These are phyloP conservation scores for Talaromyces sp. DNA, from an alignment of 2,329 filamentous ascomycete species.

Conservation along the genomic window DNA sequence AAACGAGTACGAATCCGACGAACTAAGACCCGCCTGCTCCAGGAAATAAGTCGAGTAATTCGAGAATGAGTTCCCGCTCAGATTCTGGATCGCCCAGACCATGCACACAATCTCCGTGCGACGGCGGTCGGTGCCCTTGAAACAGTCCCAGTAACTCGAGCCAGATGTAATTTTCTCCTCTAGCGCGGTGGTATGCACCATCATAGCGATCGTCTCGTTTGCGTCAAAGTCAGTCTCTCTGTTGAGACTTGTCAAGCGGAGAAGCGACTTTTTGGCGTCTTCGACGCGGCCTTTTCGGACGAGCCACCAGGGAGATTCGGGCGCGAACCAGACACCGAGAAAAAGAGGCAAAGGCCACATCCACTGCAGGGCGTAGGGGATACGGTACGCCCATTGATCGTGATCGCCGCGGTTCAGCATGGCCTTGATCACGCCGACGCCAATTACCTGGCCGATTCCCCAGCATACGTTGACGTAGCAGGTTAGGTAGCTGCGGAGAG, in stretches of 20 bases:
- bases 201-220: constrained; percentile 85
- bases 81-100: constrained; percentile 63
- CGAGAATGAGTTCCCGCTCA: constrained; percentile 62
- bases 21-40: constrained; percentile 53
- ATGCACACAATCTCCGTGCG: constrained; percentile 71
- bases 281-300: constrained; percentile 46
- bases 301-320: constrained; percentile 53
- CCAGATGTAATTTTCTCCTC: constrained; percentile 73
- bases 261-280: constrained; percentile 45
- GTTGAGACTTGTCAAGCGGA: constrained; percentile 45
- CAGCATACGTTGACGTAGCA: constrained; percentile 49
- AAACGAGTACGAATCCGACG: constrained; percentile 53
- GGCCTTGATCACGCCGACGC: constrained; percentile 49
- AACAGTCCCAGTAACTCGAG: constrained; percentile 76
- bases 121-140: constrained; percentile 72
- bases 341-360: constrained; percentile 53
- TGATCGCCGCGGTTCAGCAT: constrained; percentile 47
- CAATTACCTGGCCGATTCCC: constrained; percentile 51
- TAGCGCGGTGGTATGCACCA: constrained; percentile 81
- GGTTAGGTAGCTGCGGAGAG: constrained; percentile 45
- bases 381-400: constrained; percentile 52
- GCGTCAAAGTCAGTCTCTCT: constrained; percentile 69
- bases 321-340: constrained; percentile 47
- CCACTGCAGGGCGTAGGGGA: constrained; percentile 53
- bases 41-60: constrained; percentile 62